These are phyloP conservation scores for Dothideomycetidae sp. DNA, from an alignment of 2,329 filamentous ascomycete genomes.

Conservation along the genomic window DNA sequence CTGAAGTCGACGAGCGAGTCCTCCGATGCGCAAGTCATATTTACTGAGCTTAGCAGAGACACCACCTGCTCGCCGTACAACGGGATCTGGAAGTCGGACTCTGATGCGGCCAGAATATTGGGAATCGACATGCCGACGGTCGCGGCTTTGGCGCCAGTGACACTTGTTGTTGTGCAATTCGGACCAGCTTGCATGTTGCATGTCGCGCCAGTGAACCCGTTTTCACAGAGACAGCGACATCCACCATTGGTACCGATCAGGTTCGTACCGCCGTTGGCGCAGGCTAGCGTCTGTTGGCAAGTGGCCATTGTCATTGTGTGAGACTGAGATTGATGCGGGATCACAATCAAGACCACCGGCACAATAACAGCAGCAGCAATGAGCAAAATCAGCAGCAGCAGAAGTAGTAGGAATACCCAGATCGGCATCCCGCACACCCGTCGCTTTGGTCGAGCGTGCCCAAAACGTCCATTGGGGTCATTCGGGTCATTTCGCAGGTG, in stretches of 20 bases:
- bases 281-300: slow-evolving; percentile 50
- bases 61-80: slow-evolving; percentile 57
- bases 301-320: slow-evolving; percentile 22
- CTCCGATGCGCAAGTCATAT: slow-evolving; percentile 67
- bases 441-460: slow-evolving; percentile 21
- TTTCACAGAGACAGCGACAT: slow-evolving; percentile 79
- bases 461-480: slow-evolving; percentile 8
- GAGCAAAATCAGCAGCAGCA: slow-evolving; percentile 53
- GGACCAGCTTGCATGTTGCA: slow-evolving; percentile 39
- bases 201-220: slow-evolving; percentile 61
- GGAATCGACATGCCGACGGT: slow-evolving; percentile 72
- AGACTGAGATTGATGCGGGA: slow-evolving; percentile 35
- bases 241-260: slow-evolving; percentile 37
- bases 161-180: slow-evolving; percentile 41
- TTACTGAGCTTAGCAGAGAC: slow-evolving; percentile 58
- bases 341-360: slow-evolving; percentile 50
- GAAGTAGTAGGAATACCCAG: slow-evolving; percentile 57
- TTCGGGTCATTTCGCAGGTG: slow-evolving; percentile 11
- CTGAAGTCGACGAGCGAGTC: slow-evolving; percentile 82
- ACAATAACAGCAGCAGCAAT: slow-evolving; percentile 71
- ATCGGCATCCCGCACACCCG: slow-evolving; percentile 73
- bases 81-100: slow-evolving; percentile 59
- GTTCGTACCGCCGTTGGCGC: slow-evolving; percentile 68
- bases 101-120: slow-evolving; percentile 51
- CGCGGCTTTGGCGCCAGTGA: slow-evolving; percentile 43